These are phyloP conservation scores for Lactarius sp. DNA, from an alignment of 768 basidiomycete species.

Conservation along the genomic window DNA sequence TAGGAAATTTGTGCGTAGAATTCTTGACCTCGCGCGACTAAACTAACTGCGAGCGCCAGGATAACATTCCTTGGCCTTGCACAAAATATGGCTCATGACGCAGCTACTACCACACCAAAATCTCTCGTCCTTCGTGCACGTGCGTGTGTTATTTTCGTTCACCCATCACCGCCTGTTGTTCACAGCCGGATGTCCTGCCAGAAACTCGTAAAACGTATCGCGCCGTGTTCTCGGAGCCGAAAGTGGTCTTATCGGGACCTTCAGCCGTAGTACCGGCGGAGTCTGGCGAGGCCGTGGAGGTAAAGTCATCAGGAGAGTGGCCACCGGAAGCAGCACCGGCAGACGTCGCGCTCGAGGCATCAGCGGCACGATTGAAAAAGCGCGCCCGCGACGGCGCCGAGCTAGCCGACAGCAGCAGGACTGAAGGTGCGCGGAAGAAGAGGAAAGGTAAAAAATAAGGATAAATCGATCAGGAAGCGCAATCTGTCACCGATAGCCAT, in stretches of 20 bases:
- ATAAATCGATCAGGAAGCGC: neutral
- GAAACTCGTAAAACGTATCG: conserved; percentile 81
- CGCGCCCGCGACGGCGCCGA: neutral
- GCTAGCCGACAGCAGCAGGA: neutral
- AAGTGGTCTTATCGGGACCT: conserved; percentile 48
- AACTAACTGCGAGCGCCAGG: conserved; percentile 35
- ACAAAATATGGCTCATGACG: conserved; percentile 62
- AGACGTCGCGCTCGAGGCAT: neutral
- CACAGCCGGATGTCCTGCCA: conserved; percentile 29
- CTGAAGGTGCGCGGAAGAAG: conserved; percentile 14
- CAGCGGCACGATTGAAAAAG: conserved; percentile 12
- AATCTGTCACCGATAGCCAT: neutral
- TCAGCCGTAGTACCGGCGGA: neutral
- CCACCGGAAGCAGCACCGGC: neutral
- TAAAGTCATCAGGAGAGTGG: neutral
- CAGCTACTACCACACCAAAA: conserved; percentile 55
- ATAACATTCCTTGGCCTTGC: conserved; percentile 62
- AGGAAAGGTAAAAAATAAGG: conserved; percentile 16
- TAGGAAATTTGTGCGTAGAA: conserved; percentile 59
- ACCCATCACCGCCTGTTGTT: neutral
- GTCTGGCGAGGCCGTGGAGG: neutral
- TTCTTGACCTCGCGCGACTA: neutral
- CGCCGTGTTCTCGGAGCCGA: conserved; percentile 73
- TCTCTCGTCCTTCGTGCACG: conserved; percentile 69
- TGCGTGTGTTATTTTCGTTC: conserved; percentile 36